A percentile compares a stretch with the other conserved stretches of the same genome.
Evolutionary conservation across 306 rosid genomes (phyloP).

Genomic region (Comarum palustre): DNA sequence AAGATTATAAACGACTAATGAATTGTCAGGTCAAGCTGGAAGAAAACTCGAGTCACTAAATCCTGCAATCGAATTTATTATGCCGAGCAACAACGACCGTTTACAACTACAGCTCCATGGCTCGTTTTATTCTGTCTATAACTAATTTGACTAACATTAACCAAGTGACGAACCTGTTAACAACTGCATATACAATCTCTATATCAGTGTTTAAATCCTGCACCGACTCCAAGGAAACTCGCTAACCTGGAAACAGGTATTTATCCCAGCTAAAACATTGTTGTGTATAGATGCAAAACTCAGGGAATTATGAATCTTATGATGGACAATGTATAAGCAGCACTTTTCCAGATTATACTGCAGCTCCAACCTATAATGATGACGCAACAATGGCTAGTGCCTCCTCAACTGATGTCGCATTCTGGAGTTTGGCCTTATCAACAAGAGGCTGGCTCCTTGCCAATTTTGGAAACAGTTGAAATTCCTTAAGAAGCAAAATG

Average conservation of each 20-base stretch:
- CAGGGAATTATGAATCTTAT: background rate
- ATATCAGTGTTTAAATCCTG: background rate
- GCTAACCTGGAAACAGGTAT: constrained; percentile 1
- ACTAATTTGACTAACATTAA: background rate
- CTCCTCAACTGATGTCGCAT: constrained; percentile 77
- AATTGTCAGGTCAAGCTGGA: background rate
- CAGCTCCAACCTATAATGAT: constrained; percentile 42
- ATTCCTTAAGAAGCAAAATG: constrained; percentile 48
- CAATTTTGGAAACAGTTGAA: constrained; percentile 81
- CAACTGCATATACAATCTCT: background rate
- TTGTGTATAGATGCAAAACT: background rate
- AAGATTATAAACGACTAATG: background rate
- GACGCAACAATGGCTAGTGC: constrained; percentile 64
- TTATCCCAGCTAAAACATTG: background rate
- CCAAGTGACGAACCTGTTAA: background rate
- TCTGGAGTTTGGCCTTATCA: constrained; percentile 72
- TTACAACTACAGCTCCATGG: background rate
- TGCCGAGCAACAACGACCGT: background rate
- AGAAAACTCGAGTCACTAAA: background rate
- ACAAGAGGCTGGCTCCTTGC: constrained; percentile 73
- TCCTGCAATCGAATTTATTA: background rate
- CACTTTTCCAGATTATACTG: constrained; percentile 27
- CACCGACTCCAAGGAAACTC: background rate
- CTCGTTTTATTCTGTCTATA: background rate
- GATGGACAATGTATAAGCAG: background rate